Evolutionary conservation across 1,139 yeast species (phyloP).

Genomic region (Kodamaea fungicola): DNA sequence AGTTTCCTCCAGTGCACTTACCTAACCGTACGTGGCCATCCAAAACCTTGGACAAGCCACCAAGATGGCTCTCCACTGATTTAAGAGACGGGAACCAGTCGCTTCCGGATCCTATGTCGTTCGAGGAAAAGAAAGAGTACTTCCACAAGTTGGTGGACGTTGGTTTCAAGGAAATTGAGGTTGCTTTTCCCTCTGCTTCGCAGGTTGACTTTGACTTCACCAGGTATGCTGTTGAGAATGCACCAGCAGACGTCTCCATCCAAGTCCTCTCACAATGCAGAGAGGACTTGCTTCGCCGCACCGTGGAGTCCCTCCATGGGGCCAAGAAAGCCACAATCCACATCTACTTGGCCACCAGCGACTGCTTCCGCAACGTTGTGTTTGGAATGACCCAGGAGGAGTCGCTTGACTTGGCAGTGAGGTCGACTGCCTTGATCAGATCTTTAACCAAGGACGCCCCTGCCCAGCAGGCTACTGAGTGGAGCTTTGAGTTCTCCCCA

Average conservation of each 20-base stretch:
- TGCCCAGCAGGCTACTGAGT: slow-evolving; percentile 61
- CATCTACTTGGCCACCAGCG: slow-evolving; percentile 89
- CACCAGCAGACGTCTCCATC: slow-evolving; percentile 89
- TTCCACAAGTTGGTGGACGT: slow-evolving; percentile 82
- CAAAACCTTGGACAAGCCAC: slow-evolving; percentile 70
- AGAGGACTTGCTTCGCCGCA: slow-evolving; percentile 82
- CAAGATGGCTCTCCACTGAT: slow-evolving; percentile 96
- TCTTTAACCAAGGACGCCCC: slow-evolving; percentile 89
- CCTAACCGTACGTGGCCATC: slow-evolving; percentile 88
- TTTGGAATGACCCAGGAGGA: slow-evolving; percentile 83
- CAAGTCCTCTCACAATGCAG: slow-evolving; percentile 93
- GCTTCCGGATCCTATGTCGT: slow-evolving; percentile 94
- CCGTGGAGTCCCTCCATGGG: slow-evolving; percentile 84
- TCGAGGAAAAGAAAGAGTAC: slow-evolving; percentile 83
- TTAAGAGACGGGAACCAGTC: slow-evolving; percentile 97
- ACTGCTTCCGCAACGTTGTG: slow-evolving; percentile 85
- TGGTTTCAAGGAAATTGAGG: slow-evolving; percentile 97
- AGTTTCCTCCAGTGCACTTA: slow-evolving; percentile 63
- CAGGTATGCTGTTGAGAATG: slow-evolving; percentile 83
- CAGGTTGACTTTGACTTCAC: slow-evolving; percentile 97
- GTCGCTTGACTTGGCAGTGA: slow-evolving; percentile 75
- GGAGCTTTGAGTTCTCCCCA: slow-evolving; percentile 94
- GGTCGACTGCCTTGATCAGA: slow-evolving; percentile 76
- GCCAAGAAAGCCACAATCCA: slow-evolving; percentile 90
- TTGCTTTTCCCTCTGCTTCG: slow-evolving; percentile 93